Percentiles rank a stretch among this genome's conserved stretches.
phyloP scores from a whole-genome alignment of 192 early-diverging fungal species.

The Allomyces macrogynus region DNA sequence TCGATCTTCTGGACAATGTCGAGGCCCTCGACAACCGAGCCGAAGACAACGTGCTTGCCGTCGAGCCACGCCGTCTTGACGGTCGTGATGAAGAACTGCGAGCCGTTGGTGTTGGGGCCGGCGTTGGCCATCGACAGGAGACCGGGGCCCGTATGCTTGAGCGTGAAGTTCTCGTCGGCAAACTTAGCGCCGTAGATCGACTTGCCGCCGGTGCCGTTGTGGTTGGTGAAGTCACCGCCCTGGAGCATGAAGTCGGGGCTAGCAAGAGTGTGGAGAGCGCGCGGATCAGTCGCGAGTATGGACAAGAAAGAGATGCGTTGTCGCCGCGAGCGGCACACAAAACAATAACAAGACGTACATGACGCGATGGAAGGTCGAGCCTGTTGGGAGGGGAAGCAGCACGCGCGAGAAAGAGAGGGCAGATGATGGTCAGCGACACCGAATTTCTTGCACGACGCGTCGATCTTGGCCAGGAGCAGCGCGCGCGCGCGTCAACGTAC shows the following conservation, averaged over 20 bases:
- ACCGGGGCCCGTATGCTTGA: constrained; percentile 38
- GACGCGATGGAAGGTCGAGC: constrained; percentile 64
- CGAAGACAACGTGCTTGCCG: constrained; percentile 70
- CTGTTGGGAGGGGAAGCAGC: background rate
- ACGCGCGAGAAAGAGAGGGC: background rate
- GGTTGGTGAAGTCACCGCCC: constrained; percentile 68
- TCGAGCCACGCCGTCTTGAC: constrained; percentile 69
- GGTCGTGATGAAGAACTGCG: constrained; percentile 80
- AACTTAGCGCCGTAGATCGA: constrained; percentile 68
- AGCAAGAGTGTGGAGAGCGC: constrained; percentile 3
- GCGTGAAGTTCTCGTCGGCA: constrained; percentile 35
- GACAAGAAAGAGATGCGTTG: background rate
- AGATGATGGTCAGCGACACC: background rate
- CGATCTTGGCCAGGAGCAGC: no score
- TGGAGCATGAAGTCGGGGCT: constrained; percentile 52
- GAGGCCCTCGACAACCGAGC: constrained; percentile 40
- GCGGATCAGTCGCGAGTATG: background rate
- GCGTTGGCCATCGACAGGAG: constrained; percentile 75
- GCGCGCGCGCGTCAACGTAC: background rate
- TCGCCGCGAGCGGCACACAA: constrained; percentile 1
- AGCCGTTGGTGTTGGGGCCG: constrained; percentile 68
- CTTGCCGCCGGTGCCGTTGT: constrained; percentile 76
- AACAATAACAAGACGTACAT: constrained; percentile 30
- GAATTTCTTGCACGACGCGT: no score
- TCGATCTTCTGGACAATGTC: constrained; percentile 52